A percentile compares a stretch with the other conserved stretches of the same genome.
Conservation (phyloP, 805 yeast species). For the Pichia californica region DNA sequence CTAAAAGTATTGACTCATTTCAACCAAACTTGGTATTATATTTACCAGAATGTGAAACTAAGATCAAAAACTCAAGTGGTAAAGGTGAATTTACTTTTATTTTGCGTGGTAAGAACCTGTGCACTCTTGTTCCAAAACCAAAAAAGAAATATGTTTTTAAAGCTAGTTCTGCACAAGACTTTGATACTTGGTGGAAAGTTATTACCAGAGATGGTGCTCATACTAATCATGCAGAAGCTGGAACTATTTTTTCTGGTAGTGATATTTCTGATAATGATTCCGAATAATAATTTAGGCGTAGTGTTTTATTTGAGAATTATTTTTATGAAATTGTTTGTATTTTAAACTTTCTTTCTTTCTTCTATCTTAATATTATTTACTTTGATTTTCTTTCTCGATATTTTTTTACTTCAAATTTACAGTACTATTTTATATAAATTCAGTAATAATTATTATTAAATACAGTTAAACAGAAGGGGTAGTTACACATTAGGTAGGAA, state of each 20-base stretch:
- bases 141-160: slow-evolving; percentile 33
- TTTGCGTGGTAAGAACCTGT: slow-evolving; percentile 30
- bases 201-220: slow-evolving; percentile 24
- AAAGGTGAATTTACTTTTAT: slow-evolving; percentile 36
- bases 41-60: slow-evolving; percentile 40
- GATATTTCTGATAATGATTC: background rate
- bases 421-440: no score
- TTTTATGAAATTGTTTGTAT: no score
- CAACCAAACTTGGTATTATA: slow-evolving; percentile 41
- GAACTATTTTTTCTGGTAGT: slow-evolving; percentile 1
- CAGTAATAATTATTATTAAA: no score
- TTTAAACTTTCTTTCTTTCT: no score
- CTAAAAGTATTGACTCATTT: slow-evolving; percentile 36
- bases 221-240: slow-evolving; percentile 14
- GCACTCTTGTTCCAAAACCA: slow-evolving; percentile 32
- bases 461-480: no score
- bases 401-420: no score
- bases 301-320: no score
- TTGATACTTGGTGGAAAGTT: slow-evolving; percentile 40
- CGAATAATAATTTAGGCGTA: background rate
- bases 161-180: slow-evolving; percentile 39
- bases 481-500: no score
- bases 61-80: slow-evolving; percentile 14
- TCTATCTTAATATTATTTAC: background rate
- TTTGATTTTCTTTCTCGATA: no score